Evolutionary conservation across 495 filamentous ascomycete species (phyloP), one percentile per base, ranked within the genome.

Genomic region (Staphylotrichum longicolle): DNA sequence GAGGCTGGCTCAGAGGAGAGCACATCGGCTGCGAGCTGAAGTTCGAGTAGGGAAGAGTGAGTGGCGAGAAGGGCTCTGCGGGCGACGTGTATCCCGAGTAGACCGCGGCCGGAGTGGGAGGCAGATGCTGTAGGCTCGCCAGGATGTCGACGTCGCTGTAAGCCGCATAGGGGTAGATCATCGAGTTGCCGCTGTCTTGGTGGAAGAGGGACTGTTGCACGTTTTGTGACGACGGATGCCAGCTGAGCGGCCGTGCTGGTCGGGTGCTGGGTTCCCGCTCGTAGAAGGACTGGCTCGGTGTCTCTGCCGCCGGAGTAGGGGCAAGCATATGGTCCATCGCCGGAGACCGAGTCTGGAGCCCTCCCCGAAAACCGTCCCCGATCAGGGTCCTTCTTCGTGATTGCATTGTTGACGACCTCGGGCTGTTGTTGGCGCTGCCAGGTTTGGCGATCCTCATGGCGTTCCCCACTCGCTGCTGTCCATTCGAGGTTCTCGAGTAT

Each of bases 401-500:
- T 61, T 81, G 74, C 63, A 77, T 62, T 3, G 73, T 70, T 9
- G 73, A 68, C 7, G 80, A 75, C 35, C 86, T 81, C 20, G 88
- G 88, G 71, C 87, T 91, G 75, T 85, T 89, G 71, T 81, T 86
- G 53, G 85, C 84, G 74, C 87, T 89, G 34, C 77, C 80, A 6
- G 86, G 84, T 72, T 91, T 91, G 54, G 79, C 77, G 54, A 91
- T 77, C 63, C 87, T 79, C 69, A 83, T 80, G 62, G 77, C 68
- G 27, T 70, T 72, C 20, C 69, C 67, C 27, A 61, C 61, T 58
- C 75, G 74, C 60, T 78, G 79, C 62, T 79, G 79, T 51, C 70
- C 70, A 61, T 63, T 70, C 35, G 73, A 75, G 30, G 71, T 67
- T 57, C 75, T 75, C 40, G 78, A 78, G 57, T 72, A 68, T 48